Conservation (phyloP, 108 stramenopile genomes). For the Schizochytrium sp. region DNA sequence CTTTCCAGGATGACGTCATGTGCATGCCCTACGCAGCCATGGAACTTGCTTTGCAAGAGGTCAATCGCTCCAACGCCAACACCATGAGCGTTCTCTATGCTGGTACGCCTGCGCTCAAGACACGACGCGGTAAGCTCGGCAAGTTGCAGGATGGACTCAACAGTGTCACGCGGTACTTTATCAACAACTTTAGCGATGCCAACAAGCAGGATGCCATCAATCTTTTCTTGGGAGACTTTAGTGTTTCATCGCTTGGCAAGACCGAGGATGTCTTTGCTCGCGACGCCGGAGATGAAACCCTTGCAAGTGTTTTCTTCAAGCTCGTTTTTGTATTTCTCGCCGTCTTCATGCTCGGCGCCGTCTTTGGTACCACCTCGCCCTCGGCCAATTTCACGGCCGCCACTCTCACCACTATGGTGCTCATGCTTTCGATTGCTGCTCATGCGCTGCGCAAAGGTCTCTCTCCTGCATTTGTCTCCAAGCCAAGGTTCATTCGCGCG, state of each 20-base stretch:
- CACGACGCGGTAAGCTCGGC: constrained; percentile 68
- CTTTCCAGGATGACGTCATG: constrained; percentile 38
- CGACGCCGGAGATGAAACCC: background rate
- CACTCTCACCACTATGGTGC: background rate
- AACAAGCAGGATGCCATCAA: constrained; percentile 91
- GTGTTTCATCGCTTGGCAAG: background rate
- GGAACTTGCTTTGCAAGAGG: constrained; percentile 61
- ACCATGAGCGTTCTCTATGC: constrained; percentile 80
- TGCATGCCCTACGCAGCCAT: constrained; percentile 57
- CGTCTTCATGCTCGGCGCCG: background rate
- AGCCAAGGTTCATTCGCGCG: background rate
- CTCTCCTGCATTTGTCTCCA: background rate
- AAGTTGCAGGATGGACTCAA: constrained; percentile 76
- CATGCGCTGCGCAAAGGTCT: background rate
- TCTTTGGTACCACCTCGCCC: background rate
- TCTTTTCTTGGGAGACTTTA: constrained; percentile 60
- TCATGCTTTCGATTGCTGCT: background rate
- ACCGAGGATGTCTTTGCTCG: background rate
- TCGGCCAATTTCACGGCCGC: background rate
- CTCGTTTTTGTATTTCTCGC: background rate
- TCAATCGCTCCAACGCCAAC: constrained; percentile 86
- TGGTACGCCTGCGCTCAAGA: constrained; percentile 85
- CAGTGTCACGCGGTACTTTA: constrained; percentile 55
- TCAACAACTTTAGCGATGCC: constrained; percentile 87
- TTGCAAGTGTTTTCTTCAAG: background rate